These are phyloP conservation scores for Aspergillus incahuasiensis DNA, from an alignment of 495 filamentous ascomycete species.

Conservation along the genomic window DNA sequence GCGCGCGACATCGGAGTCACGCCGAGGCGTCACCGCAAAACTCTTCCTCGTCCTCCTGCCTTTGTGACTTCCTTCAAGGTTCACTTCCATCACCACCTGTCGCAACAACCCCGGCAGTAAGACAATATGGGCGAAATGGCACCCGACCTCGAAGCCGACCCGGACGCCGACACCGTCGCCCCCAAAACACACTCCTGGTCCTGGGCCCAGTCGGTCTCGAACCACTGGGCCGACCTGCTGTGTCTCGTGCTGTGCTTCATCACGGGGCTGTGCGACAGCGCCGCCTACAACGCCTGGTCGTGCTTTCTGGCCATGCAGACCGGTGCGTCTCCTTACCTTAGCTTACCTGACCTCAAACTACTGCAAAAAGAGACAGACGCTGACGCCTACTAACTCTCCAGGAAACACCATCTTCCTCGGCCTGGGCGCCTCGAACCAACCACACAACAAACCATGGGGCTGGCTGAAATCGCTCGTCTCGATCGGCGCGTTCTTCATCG, in stretches of 20 bases:
- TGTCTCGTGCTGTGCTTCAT: conserved; percentile 53
- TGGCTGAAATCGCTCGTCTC: conserved; percentile 60
- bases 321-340: conserved; percentile 28
- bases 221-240: conserved; percentile 46
- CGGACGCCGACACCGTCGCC: neutral
- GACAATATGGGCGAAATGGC: neutral
- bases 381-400: conserved; percentile 12
- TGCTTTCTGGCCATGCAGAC: conserved; percentile 64
- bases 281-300: conserved; percentile 57
- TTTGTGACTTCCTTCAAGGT: too few relatives aligned
- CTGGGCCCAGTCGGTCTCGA: conserved; percentile 37
- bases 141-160: neutral
- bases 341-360: too few relatives aligned
- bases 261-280: conserved; percentile 58
- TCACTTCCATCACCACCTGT: neutral
- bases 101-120: conserved; percentile 7
- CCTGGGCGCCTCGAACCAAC: conserved; percentile 52
- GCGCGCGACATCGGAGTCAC: neutral
- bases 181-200: neutral
- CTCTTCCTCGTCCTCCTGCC: too few relatives aligned
- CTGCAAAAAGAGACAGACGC: neutral
- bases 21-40: neutral
- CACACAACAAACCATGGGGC: conserved; percentile 48
- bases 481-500: conserved; percentile 51
- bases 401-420: conserved; percentile 66